Base-by-base conservation (phyloP, 2,329 filamentous ascomycete genomes). In the Trichoderma sp. region DNA sequence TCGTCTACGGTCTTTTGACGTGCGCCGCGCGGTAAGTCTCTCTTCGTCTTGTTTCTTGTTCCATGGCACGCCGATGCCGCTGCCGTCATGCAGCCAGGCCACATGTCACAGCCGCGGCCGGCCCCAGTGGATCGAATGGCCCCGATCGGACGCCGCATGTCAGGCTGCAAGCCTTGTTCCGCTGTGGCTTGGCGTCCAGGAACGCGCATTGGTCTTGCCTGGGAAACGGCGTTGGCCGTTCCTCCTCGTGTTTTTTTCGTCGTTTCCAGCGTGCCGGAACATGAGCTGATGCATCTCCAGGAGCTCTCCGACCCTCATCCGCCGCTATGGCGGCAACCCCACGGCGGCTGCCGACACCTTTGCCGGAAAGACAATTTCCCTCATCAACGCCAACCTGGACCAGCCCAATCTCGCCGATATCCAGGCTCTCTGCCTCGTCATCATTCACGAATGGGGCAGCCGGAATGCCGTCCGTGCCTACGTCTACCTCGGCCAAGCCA, bases 391-490 rank as follows among this genome's bases (percentile, higher is more conserved):
- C 76, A 85, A 85, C 50, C 76, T 89, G 58, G 86, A 88, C 71
- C 84, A 87, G 70, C 86, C 86, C 27, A 85, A 81, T 70, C 82
- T 89, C 48, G 84, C 85, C 67, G 86, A 89, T 70, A 87, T 89
- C 68, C 86, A 89, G 78, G 84, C 86, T 58, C 79, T 88, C 34
- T 88, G 86, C 76, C 80, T 89, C 65, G 78, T 89, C 71, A 84
- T 87, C 71, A 86, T 89, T 63, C 86, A 89, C 71, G 86, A 89
- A 77, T 89, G 86, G 86, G 86, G 86, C 57, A 84, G 84, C 67
- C 79, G 86, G 50, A 88, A 87, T 75, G 86, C 86, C 42, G 85
- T 89, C 34, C 85, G 86, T 19, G 86, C 86, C 70, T 89, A 89
- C 80, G 84, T 87, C 75, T 88, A 88, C 74, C 81, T 89, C 27